phyloP scores from a whole-genome alignment of 2,329 filamentous ascomycete species.

The Fusarium chlamydosporum region DNA sequence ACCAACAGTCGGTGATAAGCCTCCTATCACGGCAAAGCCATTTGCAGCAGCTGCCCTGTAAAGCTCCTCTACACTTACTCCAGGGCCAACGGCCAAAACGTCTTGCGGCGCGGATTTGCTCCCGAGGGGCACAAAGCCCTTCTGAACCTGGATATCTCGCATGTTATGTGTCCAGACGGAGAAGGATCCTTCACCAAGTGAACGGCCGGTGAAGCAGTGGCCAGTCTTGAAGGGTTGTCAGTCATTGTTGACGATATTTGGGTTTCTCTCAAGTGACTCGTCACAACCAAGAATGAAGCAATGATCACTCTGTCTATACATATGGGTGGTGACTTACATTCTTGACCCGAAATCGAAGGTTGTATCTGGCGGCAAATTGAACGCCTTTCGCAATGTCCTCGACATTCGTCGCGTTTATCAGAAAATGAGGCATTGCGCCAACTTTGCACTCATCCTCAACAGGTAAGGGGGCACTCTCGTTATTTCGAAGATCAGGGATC shows the following conservation, averaged over 20 bases:
- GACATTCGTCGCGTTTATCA: background rate
- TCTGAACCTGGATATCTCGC: background rate
- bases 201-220: background rate
- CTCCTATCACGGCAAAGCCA: background rate
- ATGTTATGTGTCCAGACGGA: background rate
- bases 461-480: background rate
- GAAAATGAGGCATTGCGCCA: background rate
- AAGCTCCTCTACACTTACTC: background rate
- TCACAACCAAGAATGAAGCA: no score
- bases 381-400: background rate
- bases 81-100: background rate
- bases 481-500: background rate
- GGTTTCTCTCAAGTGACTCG: background rate
- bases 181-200: background rate
- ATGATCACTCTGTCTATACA: background rate
- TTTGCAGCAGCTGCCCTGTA: background rate
- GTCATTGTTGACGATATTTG: background rate
- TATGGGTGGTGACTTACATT: background rate
- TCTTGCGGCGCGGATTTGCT: background rate
- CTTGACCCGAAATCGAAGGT: background rate
- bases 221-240: background rate
- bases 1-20: background rate
- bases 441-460: background rate
- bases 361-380: background rate
- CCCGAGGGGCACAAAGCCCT: background rate